phyloP scores from a whole-genome alignment of 495 filamentous ascomycete species.

The Tuber magnatum region DNA sequence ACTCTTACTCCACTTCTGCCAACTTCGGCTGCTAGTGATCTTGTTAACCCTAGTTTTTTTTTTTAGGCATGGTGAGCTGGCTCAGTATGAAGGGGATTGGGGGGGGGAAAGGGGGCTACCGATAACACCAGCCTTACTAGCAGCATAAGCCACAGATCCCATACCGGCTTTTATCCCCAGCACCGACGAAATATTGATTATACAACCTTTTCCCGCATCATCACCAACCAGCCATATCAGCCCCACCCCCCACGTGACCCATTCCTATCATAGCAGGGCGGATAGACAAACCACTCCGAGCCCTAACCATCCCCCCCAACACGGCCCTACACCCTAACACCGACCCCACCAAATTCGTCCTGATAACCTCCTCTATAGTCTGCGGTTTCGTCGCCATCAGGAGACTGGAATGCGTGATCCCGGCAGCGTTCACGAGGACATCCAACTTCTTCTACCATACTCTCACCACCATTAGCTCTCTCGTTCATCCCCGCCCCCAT shows the following conservation, averaged over 20 bases:
- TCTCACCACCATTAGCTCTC: background rate
- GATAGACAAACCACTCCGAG: constrained; percentile 39
- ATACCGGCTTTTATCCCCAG: constrained; percentile 55
- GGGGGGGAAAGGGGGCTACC: constrained; percentile 44
- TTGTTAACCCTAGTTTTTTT: constrained; percentile 55
- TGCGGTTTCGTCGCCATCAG: constrained; percentile 47
- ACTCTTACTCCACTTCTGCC: constrained; percentile 55
- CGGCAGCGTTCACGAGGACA: constrained; percentile 70
- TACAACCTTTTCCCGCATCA: constrained; percentile 47
- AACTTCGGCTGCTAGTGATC: constrained; percentile 60
- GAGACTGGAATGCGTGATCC: constrained; percentile 55
- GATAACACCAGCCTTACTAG: constrained; percentile 70
- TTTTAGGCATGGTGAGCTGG: constrained; percentile 9
- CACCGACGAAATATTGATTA: constrained; percentile 74
- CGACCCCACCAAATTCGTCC: constrained; percentile 66
- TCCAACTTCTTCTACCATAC: constrained; percentile 47
- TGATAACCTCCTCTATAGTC: constrained; percentile 49
- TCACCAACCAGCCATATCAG: background rate
- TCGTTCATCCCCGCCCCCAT: background rate
- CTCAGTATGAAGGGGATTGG: background rate
- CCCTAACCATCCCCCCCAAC: constrained; percentile 48
- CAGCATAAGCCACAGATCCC: constrained; percentile 67
- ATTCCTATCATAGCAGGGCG: background rate
- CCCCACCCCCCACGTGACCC: background rate
- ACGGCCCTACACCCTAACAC: constrained; percentile 57